Evolutionary conservation across 768 basidiomycete genomes (phyloP).

Genomic region (Mycena haematopus): DNA sequence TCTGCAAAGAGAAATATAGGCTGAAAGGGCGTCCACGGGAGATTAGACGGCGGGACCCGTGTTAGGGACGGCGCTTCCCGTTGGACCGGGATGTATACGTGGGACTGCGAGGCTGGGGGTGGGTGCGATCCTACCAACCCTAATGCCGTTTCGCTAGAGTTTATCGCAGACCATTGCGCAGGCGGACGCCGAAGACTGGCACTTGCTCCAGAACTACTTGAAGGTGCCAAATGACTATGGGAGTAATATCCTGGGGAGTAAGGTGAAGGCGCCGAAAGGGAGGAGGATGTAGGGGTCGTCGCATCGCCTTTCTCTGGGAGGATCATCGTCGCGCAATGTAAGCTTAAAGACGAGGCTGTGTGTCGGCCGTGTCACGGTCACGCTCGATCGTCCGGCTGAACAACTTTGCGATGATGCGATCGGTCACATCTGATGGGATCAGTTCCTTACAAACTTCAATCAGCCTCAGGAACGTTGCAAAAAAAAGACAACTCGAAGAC

Average conservation of each 20-base stretch:
- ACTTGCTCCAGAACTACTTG: background rate
- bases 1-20: constrained; percentile 38
- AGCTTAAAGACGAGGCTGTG: background rate
- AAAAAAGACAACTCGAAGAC: too few species aligned
- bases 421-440: too few species aligned
- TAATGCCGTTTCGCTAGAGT: constrained; percentile 9
- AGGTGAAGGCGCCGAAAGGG: background rate
- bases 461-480: too few species aligned
- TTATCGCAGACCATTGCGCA: background rate
- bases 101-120: background rate
- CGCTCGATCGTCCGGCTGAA: too few species aligned
- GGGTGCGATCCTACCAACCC: background rate
- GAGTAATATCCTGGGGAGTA: background rate
- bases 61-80: constrained; percentile 8
- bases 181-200: constrained; percentile 3
- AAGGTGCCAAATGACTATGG: background rate
- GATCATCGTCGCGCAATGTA: constrained; percentile 3
- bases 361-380: background rate
- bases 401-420: too few species aligned
- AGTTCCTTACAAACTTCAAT: too few species aligned
- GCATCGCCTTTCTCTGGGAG: background rate
- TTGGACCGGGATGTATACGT: background rate
- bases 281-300: background rate
- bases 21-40: constrained; percentile 35
- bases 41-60: constrained; percentile 1